phyloP scores from a whole-genome alignment of 805 yeast genomes.

The Jamesozyma lodderae region DNA sequence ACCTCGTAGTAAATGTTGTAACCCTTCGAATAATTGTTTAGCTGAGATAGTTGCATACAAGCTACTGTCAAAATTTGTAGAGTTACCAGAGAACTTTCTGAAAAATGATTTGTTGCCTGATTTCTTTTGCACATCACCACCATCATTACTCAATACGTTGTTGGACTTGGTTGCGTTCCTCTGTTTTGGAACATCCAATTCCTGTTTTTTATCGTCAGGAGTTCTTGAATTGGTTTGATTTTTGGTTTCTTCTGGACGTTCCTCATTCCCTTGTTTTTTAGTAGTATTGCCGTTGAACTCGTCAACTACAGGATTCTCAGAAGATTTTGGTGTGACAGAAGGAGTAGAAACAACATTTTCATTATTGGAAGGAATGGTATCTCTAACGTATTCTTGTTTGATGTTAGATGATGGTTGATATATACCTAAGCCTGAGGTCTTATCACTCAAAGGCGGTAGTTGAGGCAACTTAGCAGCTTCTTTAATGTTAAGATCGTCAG shows the following conservation, averaged over 20 bases:
- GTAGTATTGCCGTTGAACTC: not conserved
- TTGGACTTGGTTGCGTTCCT: constrained; percentile 2
- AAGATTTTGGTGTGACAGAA: not conserved
- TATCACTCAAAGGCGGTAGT: constrained; percentile 24
- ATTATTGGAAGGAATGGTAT: not conserved
- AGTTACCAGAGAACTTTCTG: constrained; percentile 28
- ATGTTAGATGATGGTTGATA: constrained; percentile 14
- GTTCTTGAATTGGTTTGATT: not conserved
- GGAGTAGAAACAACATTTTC: not conserved
- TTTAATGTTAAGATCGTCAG: constrained; percentile 1
- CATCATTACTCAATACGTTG: constrained; percentile 8
- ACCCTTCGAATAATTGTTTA: constrained; percentile 55
- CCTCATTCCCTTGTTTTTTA: too few relatives aligned
- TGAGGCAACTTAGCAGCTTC: constrained; percentile 16
- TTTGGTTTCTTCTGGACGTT: not conserved
- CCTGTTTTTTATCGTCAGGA: constrained; percentile 2
- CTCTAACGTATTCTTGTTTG: too few relatives aligned
- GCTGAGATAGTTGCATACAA: constrained; percentile 29
- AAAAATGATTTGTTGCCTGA: constrained; percentile 25
- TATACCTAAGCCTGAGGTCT: constrained; percentile 23
- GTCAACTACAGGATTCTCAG: not conserved
- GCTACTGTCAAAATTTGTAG: constrained; percentile 1
- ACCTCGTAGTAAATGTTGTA: constrained; percentile 49
- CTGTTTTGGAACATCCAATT: constrained; percentile 9
- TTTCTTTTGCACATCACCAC: not conserved